Evolutionary conservation across 2,329 filamentous ascomycete species (phyloP).

Genomic region (Fusarium pininemorale): DNA sequence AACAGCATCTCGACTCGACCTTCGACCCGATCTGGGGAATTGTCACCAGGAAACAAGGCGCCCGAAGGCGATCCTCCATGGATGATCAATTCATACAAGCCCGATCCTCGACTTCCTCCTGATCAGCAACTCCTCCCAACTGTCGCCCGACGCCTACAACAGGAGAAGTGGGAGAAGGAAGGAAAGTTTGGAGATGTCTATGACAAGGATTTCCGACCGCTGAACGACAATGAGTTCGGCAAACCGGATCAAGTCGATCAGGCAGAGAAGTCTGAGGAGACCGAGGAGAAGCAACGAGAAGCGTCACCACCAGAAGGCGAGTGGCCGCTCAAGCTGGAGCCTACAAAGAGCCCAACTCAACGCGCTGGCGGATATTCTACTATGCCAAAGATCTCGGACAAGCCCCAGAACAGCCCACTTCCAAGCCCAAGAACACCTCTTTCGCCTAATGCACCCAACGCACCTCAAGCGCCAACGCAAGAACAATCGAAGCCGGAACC

Average conservation of each 20-base stretch:
- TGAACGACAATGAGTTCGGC: conserved; percentile 72
- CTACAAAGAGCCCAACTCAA: conserved; percentile 57
- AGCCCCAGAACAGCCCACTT: conserved; percentile 47
- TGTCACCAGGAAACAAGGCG: conserved; percentile 63
- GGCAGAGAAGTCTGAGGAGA: conserved; percentile 39
- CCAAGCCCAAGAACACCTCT: conserved; percentile 57
- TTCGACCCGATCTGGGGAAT: conserved; percentile 68
- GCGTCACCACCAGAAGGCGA: conserved; percentile 49
- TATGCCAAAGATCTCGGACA: conserved; percentile 66
- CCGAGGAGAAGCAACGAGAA: conserved; percentile 27
- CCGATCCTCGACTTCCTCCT: conserved; percentile 90
- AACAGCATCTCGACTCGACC: conserved; percentile 64
- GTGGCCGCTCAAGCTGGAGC: conserved; percentile 67
- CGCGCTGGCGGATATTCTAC: conserved; percentile 65
- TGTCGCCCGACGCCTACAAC: conserved; percentile 87
- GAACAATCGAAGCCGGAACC: conserved; percentile 30
- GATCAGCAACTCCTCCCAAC: conserved; percentile 97
- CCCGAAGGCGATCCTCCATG: conserved; percentile 96
- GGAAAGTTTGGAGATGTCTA: conserved; percentile 87
- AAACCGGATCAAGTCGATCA: conserved; percentile 60
- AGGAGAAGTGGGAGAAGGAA: conserved; percentile 95
- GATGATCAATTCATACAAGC: conserved; percentile 94
- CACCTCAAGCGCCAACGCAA: conserved; percentile 36
- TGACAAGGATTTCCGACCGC: conserved; percentile 84
- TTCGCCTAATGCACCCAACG: conserved; percentile 50